Conservation (phyloP, 2,329 filamentous ascomycete species). For the Pseudonectria foliicola region DNA sequence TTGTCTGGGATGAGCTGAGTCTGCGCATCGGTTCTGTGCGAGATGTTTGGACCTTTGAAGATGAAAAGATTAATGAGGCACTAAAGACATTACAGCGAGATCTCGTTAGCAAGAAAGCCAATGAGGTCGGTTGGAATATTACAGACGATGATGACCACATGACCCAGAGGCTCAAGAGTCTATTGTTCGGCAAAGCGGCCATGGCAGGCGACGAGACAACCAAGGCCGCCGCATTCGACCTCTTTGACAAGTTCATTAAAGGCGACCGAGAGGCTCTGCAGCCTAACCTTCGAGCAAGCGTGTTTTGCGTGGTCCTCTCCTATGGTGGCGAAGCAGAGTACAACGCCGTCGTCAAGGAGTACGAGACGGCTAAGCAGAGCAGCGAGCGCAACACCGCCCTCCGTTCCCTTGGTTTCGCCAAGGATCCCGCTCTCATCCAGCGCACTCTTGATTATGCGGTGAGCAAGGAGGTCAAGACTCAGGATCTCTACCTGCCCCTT, state of each 20-base stretch:
- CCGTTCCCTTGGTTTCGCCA: conserved; percentile 72
- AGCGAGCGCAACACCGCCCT: conserved; percentile 92
- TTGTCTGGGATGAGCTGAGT: conserved; percentile 92
- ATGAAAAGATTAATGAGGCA: conserved; percentile 62
- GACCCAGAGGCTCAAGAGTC: conserved; percentile 87
- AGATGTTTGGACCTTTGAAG: conserved; percentile 74
- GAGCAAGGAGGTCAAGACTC: conserved; percentile 79
- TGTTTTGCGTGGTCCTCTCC: conserved; percentile 77
- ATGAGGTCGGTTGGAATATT: conserved; percentile 85
- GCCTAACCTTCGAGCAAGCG: conserved; percentile 81
- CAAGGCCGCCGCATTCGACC: conserved; percentile 74
- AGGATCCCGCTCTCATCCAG: conserved; percentile 72
- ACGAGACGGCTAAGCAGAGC: conserved; percentile 49
- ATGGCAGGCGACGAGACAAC: conserved; percentile 72
- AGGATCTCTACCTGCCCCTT: conserved; percentile 88
- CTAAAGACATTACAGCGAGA: conserved; percentile 78
- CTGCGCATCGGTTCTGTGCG: conserved; percentile 72
- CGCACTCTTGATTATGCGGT: conserved; percentile 69
- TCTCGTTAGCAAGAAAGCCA: conserved; percentile 70
- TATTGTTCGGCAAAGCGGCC: conserved; percentile 81
- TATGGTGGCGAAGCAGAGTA: conserved; percentile 63
- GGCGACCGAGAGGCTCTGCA: conserved; percentile 80
- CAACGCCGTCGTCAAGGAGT: conserved; percentile 21
- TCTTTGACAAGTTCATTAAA: conserved; percentile 77
- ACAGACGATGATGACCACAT: conserved; percentile 79